These are phyloP conservation scores for Plasmodium falciparum DNA, from an alignment of 169 alveolate species.

Conservation along the genomic window DNA sequence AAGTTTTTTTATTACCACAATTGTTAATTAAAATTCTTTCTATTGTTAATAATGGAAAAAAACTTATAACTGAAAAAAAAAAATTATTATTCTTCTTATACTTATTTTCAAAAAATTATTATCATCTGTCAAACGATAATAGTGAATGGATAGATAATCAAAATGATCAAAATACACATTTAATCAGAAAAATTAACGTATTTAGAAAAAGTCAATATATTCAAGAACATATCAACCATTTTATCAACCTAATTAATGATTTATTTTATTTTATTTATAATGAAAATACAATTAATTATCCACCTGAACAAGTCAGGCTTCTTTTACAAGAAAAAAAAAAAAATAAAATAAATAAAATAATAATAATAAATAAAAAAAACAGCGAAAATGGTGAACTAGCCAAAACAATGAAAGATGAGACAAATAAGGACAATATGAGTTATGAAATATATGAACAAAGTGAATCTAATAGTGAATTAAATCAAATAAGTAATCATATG, in stretches of 20 bases:
- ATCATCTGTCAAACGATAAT: constrained; percentile 4
- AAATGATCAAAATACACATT: neutral
- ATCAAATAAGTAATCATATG: neutral
- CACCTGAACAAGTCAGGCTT: constrained; percentile 21
- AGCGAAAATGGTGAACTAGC: neutral
- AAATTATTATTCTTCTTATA: constrained; percentile 38
- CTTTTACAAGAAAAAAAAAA: neutral
- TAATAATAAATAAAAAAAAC: neutral
- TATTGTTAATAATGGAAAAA: constrained; percentile 61
- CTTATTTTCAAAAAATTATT: constrained; percentile 69
- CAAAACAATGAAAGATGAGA: neutral
- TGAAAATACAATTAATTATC: constrained; percentile 51
- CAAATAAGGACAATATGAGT: neutral
- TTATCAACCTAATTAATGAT: constrained; percentile 38
- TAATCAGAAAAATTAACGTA: constrained; percentile 33
- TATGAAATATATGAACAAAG: neutral
- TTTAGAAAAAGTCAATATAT: constrained; percentile 41
- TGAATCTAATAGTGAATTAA: neutral
- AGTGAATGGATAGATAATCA: neutral
- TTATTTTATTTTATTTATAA: constrained; percentile 29
- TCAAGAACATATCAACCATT: constrained; percentile 41
- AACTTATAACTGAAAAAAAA: constrained; percentile 13
- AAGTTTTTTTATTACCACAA: constrained; percentile 41
- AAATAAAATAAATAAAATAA: neutral
- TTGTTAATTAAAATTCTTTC: constrained; percentile 43